These are phyloP conservation scores for Setaria viridis DNA, from an alignment of 202 grass and related monocot species.

Conservation along the genomic window DNA sequence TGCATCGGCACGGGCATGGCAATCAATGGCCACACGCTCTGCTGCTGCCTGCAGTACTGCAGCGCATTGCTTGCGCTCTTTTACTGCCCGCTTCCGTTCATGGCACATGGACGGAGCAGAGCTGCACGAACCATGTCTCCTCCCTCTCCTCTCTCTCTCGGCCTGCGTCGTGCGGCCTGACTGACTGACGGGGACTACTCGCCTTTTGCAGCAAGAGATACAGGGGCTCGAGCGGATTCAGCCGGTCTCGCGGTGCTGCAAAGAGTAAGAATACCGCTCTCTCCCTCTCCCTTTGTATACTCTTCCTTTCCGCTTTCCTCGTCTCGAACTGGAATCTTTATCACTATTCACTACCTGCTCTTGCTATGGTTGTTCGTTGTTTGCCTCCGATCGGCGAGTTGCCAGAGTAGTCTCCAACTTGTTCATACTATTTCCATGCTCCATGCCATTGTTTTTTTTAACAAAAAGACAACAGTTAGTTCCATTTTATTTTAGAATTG, in stretches of 20 bases:
- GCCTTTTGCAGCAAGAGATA: constrained; percentile 78
- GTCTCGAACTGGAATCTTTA: neutral
- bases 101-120: constrained; percentile 33
- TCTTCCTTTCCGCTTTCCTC: neutral
- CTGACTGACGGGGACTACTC: constrained; percentile 18
- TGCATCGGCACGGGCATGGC: constrained; percentile 18
- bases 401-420: neutral
- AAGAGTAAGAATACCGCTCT: constrained; percentile 70
- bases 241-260: constrained; percentile 91
- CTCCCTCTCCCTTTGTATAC: neutral
- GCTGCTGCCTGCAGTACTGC: neutral
- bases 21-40: neutral
- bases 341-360: neutral
- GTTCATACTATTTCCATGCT: constrained; percentile 16
- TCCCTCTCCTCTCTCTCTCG: neutral
- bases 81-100: constrained; percentile 26
- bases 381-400: constrained; percentile 28
- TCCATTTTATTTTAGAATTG: neutral
- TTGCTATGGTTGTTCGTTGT: constrained; percentile 2
- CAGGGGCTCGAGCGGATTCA: constrained; percentile 81
- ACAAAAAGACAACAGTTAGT: neutral
- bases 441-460: neutral
- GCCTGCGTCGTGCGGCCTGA: neutral
- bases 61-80: constrained; percentile 27
- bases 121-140: neutral